Evolutionary conservation across 2,329 filamentous ascomycete species (phyloP).

Genomic region (Fusarium devonianum): DNA sequence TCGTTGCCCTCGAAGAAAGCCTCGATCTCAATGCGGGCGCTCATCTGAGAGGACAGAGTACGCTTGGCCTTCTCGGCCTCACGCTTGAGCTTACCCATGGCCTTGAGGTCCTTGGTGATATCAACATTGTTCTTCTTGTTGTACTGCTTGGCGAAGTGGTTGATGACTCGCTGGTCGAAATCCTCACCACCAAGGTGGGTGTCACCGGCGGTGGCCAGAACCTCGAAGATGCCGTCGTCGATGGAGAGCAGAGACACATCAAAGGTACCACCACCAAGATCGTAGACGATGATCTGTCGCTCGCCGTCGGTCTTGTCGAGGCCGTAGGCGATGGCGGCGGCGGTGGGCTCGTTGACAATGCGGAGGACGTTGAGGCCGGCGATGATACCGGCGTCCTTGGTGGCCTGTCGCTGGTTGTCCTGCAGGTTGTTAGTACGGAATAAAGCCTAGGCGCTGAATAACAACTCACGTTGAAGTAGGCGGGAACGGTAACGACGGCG

Average conservation of each 20-base stretch:
- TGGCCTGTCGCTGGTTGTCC: conserved; percentile 95
- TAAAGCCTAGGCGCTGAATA: background rate
- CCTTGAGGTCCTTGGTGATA: conserved; percentile 92
- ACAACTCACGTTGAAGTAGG: conserved; percentile 82
- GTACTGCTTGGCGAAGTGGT: conserved; percentile 94
- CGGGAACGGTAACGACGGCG: conserved; percentile 91
- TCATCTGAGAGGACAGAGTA: conserved; percentile 93
- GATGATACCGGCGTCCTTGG: conserved; percentile 92
- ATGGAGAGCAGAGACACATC: conserved; percentile 94
- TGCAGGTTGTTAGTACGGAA: conserved; percentile 38
- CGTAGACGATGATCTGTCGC: conserved; percentile 90
- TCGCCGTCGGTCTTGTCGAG: conserved; percentile 85
- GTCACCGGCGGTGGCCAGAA: conserved; percentile 93
- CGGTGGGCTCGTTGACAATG: conserved; percentile 96
- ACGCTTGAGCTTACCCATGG: conserved; percentile 99
- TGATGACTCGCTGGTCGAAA: conserved; percentile 97
- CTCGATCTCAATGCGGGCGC: conserved; percentile 94
- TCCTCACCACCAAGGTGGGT: conserved; percentile 98
- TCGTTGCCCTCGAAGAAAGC: conserved; percentile 96
- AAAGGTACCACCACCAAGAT: conserved; percentile 93
- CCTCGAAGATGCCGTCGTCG: conserved; percentile 92
- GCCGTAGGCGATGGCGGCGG: conserved; percentile 93
- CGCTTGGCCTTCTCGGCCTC: conserved; percentile 99
- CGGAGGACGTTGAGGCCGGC: conserved; percentile 94
- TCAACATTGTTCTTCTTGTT: conserved; percentile 98